phyloP scores from a whole-genome alignment of 768 basidiomycete species.

The Floccularia luteovirens region DNA sequence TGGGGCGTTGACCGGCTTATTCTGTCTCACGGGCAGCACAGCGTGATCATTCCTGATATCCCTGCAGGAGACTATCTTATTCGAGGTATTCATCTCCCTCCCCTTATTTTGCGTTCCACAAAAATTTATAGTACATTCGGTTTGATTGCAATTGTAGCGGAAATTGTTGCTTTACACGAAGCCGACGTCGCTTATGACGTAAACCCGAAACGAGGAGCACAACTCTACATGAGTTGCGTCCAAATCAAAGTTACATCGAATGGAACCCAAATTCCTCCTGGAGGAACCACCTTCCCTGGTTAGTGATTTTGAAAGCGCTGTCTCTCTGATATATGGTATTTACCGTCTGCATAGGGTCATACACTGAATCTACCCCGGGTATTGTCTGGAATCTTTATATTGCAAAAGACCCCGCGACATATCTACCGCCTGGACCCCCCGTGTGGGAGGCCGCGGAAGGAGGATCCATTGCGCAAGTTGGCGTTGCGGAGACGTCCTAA shows the following conservation, averaged over 20 bases:
- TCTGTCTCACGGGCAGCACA: constrained; percentile 5
- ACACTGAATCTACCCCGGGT: constrained; percentile 9
- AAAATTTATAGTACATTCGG: constrained; percentile 11
- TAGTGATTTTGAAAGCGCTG: neutral
- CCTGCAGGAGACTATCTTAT: constrained; percentile 8
- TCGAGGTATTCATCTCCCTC: constrained; percentile 5
- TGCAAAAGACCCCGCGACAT: constrained; percentile 5
- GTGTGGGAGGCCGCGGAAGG: constrained; percentile 10
- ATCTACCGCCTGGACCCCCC: constrained; percentile 10
- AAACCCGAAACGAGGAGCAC: constrained; percentile 23
- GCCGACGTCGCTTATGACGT: constrained; percentile 6
- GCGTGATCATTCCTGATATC: constrained; percentile 5
- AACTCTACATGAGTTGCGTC: constrained; percentile 34
- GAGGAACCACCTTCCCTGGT: constrained; percentile 11
- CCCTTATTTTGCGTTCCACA: constrained; percentile 9
- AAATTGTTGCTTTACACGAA: constrained; percentile 11
- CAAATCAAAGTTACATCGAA: constrained; percentile 24
- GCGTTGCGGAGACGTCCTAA: neutral
- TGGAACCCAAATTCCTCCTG: constrained; percentile 9
- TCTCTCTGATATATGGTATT: neutral
- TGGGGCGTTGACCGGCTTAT: constrained; percentile 6
- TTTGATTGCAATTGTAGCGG: constrained; percentile 23
- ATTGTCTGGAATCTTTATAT: constrained; percentile 10
- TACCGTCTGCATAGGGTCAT: constrained; percentile 5
- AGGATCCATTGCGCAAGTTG: constrained; percentile 5